Base-by-base conservation (phyloP, 73 alveolate genomes). In the Paramecium sonneborni region DNA sequence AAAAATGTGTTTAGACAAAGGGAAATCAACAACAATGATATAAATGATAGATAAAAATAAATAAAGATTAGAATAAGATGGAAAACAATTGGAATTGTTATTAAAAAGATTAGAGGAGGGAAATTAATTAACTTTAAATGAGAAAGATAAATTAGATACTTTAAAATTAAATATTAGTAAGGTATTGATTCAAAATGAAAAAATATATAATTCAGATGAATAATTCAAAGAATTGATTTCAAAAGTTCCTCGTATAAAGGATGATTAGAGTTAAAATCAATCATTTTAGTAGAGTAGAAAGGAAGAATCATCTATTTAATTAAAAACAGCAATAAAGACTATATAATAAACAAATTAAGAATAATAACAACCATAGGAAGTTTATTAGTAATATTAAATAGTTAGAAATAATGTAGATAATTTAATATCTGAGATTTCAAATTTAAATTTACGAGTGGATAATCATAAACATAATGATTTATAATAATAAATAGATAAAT, bases 401-500 rank as follows among this genome's bases (percentile, higher is more conserved):
- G 87, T 74, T 20, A 28, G 58, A 74, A 37, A 34, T 37, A 74
- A 74, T 35, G 58, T 74, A 21, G 87, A 74, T 37, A 37, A 74
- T 37, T 74, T 74, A n/a, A 37, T 74, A 3, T 20, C 37, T 28
- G 87, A 74, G 20, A 74, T 74, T 11, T 37, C 56, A 6, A 39
- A 74, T 34, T 35, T 74, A 74, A 74, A 74, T 74, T 74, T 74
- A 74, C n/a, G 58, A 74, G 87, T 74, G 28, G 87, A 74, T n/a
- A 74, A 32, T 28, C 87, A 74, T 74, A 74, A 74, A 74, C 87
- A 74, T 74, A 23, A 37, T 28, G 87, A 74, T 1, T 12, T 37
- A 7, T n/a, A 74, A 74, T 28, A 34, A 23, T 74, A 74, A 74
- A 74, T 74, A 3, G 87, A 74, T 74, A 74, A 74, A 74, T 39